Evolutionary conservation across 805 yeast genomes (phyloP), one percentile per base, ranked within the genome.

Genomic region (Nakazawaea sp.): DNA sequence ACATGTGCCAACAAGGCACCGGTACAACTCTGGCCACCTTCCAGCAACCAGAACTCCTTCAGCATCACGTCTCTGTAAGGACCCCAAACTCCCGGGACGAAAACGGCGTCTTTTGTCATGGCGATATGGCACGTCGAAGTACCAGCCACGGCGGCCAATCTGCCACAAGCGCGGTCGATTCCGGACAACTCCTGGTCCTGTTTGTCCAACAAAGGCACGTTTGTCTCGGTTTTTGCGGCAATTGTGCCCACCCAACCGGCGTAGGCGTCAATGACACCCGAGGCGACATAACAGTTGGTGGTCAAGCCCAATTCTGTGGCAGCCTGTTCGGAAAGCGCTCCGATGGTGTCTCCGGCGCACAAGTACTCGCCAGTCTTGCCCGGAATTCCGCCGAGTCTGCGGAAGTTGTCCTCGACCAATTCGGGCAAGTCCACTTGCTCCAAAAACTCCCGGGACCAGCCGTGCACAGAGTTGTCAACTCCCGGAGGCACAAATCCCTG

Each of bases 241-340:
- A 90, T 96, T 1, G 97, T 92, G 40, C 98, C 98, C 39, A 92
- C 76, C 97, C 97, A 92, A 31, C 98, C 98, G 4, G 97, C 95
- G 55, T 92, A 92, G 5, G 97, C 97, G 57, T 92, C 98, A 54
- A 92, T 92, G 27, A 92, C 95, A 53, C 96, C 97, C 1, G 94
- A 80, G 6, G 96, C 97, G 29, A 92, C 97, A 23, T 78, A 75
- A 61, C 94, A 83, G 36, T 70, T 68, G 17, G 82, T 71, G 8
- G 92, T 73, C 44, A 92, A 69, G 9, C 97, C 97, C 50, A 92
- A 68, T 38, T 86, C 88, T 30, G 68, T 71, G 17, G 97, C 97
- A 4, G 96, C 75, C 28, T 61, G 49, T 19, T 63, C 62, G 15
- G 75, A 66, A 44, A 92, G 68, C 36, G 77, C 66, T 21, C 97